A percentile compares a stretch with the other conserved stretches of the same genome.
Conservation (phyloP, 768 basidiomycete species). For the Phanerochaete sordida region DNA sequence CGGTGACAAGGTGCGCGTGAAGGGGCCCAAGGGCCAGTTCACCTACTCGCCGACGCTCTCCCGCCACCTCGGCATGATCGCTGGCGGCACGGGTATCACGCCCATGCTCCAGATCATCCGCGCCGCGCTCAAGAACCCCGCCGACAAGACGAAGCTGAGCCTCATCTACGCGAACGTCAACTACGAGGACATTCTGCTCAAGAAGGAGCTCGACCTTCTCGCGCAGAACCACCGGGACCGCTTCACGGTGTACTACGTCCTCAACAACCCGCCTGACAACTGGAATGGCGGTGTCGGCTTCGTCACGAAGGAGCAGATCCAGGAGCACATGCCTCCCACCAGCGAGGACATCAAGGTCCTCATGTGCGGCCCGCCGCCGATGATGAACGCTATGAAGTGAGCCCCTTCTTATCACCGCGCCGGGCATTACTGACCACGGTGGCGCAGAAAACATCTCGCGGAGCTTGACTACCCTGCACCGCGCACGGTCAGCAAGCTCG, state of each 20-base stretch:
- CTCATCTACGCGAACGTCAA: conserved; percentile 98
- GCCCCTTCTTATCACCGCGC: conserved; percentile 23
- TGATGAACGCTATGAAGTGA: conserved; percentile 78
- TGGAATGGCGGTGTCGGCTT: conserved; percentile 94
- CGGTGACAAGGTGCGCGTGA: conserved; percentile 85
- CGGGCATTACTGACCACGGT: conserved; percentile 8
- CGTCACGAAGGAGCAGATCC: conserved; percentile 89
- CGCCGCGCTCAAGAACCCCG: conserved; percentile 86
- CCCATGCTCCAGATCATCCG: conserved; percentile 99
- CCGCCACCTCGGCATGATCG: conserved; percentile 92
- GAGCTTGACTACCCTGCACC: conserved; percentile 87
- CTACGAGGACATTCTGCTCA: conserved; percentile 88
- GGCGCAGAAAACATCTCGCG: conserved; percentile 76
- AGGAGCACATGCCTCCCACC: conserved; percentile 68
- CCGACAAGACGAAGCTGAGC: conserved; percentile 75
- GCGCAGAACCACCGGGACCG: conserved; percentile 54
- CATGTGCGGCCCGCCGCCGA: conserved; percentile 83
- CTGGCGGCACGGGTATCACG: conserved; percentile 97
- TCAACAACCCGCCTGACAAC: conserved; percentile 87
- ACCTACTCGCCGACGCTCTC: conserved; percentile 71
- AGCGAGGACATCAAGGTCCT: conserved; percentile 72
- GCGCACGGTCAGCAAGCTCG: conserved; percentile 88
- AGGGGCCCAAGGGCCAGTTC: conserved; percentile 97
- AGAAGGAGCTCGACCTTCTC: conserved; percentile 81
- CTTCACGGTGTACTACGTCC: conserved; percentile 85